A percentile compares a stretch with the other conserved stretches of the same genome.
These are phyloP conservation scores for Entelexis sorbosivorans DNA, from an alignment of 1,139 yeast genomes.

Conservation along the genomic window DNA sequence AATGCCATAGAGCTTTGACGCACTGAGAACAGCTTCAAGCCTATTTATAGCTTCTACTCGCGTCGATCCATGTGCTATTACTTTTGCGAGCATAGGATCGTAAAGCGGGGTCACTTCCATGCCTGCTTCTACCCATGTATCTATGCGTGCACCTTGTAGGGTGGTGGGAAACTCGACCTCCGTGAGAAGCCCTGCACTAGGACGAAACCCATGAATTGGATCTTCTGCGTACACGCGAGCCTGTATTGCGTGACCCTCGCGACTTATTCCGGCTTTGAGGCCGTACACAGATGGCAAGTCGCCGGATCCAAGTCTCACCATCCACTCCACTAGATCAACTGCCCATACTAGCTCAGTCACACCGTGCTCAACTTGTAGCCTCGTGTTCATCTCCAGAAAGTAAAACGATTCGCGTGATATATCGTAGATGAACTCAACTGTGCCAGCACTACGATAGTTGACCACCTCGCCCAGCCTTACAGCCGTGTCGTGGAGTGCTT, in stretches of 20 bases:
- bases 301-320: constrained; percentile 82
- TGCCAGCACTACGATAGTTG: constrained; percentile 91
- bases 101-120: constrained; percentile 80
- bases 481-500: constrained; percentile 47
- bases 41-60: constrained; percentile 70
- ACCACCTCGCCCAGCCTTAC: constrained; percentile 78
- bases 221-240: constrained; percentile 94
- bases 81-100: constrained; percentile 93
- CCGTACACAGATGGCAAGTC: constrained; percentile 63
- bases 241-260: constrained; percentile 85
- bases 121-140: constrained; percentile 87
- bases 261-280: constrained; percentile 32
- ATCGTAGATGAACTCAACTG: constrained; percentile 91
- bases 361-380: constrained; percentile 93
- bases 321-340: constrained; percentile 87
- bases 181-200: constrained; percentile 88
- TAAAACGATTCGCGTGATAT: constrained; percentile 74
- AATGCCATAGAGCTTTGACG: constrained; percentile 80
- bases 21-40: no score
- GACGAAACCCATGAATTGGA: constrained; percentile 88
- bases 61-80: constrained; percentile 91
- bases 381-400: constrained; percentile 90
- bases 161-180: constrained; percentile 70
- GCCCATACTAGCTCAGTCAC: constrained; percentile 92
- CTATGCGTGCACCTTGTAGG: constrained; percentile 61